These are phyloP conservation scores for Boletus patriciae DNA, from an alignment of 768 basidiomycete species.

Conservation along the genomic window DNA sequence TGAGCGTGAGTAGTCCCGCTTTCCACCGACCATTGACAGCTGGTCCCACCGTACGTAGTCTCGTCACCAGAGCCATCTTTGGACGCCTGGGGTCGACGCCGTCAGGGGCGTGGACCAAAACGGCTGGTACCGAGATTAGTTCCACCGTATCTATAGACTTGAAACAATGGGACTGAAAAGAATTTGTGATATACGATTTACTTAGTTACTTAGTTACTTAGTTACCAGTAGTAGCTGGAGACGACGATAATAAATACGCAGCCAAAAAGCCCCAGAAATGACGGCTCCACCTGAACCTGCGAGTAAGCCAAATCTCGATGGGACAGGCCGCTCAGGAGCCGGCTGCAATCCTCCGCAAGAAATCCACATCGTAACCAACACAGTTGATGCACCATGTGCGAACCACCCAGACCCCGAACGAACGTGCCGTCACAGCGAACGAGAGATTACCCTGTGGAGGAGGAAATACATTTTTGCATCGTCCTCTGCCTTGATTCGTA, in stretches of 20 bases:
- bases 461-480: constrained; percentile 1
- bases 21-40: not conserved
- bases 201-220: too few relatives aligned
- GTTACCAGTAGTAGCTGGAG: too few relatives aligned
- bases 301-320: too few relatives aligned
- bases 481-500: constrained; percentile 4
- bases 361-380: constrained; percentile 13
- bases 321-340: not conserved
- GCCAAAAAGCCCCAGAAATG: not conserved
- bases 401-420: not conserved
- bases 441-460: constrained; percentile 4
- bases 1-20: not conserved
- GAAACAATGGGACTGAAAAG: not conserved
- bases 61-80: too few relatives aligned
- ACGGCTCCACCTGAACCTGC: not conserved
- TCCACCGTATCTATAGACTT: too few relatives aligned
- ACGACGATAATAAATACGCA: not conserved
- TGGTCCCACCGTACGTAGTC: too few relatives aligned
- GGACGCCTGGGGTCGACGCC: too few relatives aligned
- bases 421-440: not conserved
- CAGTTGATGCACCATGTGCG: constrained; percentile 11
- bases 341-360: constrained; percentile 9
- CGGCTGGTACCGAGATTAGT: too few relatives aligned
- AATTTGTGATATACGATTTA: not conserved
- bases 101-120: too few relatives aligned